Evolutionary conservation across 495 filamentous ascomycete genomes (phyloP).

Genomic region (Cercophora newfieldiana): DNA sequence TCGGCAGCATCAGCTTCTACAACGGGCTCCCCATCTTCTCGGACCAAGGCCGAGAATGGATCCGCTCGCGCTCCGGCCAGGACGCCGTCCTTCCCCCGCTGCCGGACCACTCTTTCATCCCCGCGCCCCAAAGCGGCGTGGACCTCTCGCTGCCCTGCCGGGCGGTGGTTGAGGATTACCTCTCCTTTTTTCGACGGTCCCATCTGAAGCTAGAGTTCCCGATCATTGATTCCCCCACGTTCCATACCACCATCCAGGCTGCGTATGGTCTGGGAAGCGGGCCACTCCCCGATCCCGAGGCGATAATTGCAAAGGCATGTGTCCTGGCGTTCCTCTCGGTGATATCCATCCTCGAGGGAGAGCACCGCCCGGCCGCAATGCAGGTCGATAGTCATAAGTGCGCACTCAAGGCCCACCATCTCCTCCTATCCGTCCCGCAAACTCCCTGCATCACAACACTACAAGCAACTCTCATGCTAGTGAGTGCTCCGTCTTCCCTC

Average conservation of each 20-base stretch:
- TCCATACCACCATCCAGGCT: conserved; percentile 40
- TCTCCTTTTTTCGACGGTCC: conserved; percentile 20
- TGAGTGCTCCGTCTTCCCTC: conserved; percentile 29
- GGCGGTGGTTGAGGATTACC: conserved; percentile 16
- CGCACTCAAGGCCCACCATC: conserved; percentile 39
- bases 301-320: conserved; percentile 39
- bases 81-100: conserved; percentile 40
- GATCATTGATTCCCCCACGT: conserved; percentile 41
- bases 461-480: conserved; percentile 49
- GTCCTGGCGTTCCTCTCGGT: conserved; percentile 50
- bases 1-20: conserved; percentile 48
- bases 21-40: conserved; percentile 51
- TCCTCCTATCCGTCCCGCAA: conserved; percentile 46
- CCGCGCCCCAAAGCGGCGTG: neutral
- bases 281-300: conserved; percentile 7
- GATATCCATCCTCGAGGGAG: conserved; percentile 30
- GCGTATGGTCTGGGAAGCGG: conserved; percentile 36
- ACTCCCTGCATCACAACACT: conserved; percentile 42
- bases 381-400: conserved; percentile 40
- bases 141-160: conserved; percentile 20
- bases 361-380: conserved; percentile 10
- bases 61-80: conserved; percentile 49
- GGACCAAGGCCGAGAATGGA: conserved; percentile 48
- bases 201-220: conserved; percentile 49
- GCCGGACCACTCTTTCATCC: conserved; percentile 25